Evolutionary conservation across 139 green algal species (phyloP), one percentile per base, ranked within the genome.

Genomic region (Coccomyxa sp.): DNA sequence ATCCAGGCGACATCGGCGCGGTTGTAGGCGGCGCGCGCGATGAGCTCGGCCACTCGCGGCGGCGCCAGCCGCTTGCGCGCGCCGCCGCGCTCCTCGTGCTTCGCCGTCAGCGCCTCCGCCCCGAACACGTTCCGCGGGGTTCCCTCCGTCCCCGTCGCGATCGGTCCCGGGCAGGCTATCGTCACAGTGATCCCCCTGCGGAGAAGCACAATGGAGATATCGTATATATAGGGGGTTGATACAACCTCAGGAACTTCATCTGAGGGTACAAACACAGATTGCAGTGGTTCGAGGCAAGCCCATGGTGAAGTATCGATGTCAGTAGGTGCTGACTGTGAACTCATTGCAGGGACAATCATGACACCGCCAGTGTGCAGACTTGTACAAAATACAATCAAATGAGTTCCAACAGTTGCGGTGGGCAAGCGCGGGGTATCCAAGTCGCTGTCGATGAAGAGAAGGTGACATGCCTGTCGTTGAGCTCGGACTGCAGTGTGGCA

Each of bases 1-100:
- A 98, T 95, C 94, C 94, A 98, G 27, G 82, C 90, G 82, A 96
- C 93, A 59, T 89, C 85, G 17, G 97, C 80, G 27, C 87, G 84
- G 85, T 94, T 85, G 38, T 92, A 90, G 11, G 90, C 91, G 0
- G 94, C 94, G 4, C 81, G 84, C 3, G 87, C 87, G 13, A 97
- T 91, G 13, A 97, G 87, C 83, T 94, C 74, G 23, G 89, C 92
- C 10, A 87, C 91, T 0, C 88, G 79, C 0, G 67, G 68, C 28
- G 83, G 79, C 0, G 71, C 15, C 32, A 94, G 79, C 51, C 86
- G 80, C 84, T 90, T 85, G 67, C 84, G 89, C 80, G 81, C 85
- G 31, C 76, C 74, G 51, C 77, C 81, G 18, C 30, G 45, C 16
- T 68, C 58, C 80, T 59, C 67, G 60, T 74, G 31, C 66, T 82